Base-by-base conservation (phyloP, 2,329 filamentous ascomycete species). In the Metarhizium guizhouense region DNA sequence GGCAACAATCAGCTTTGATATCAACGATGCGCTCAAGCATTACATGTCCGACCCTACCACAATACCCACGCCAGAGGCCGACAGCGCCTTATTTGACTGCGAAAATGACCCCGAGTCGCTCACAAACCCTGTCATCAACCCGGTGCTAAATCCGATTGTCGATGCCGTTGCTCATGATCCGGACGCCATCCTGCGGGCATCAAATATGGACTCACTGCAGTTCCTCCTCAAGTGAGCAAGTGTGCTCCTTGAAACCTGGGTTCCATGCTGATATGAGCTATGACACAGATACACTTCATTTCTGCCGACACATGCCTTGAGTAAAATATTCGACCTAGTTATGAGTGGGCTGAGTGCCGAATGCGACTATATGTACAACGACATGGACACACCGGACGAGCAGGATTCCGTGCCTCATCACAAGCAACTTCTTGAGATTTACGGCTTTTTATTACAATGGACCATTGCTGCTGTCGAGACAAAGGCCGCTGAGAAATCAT, bases 381-480 rank as follows among this genome's bases (percentile, higher is more conserved):
- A 96, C 66, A 82, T 95, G 68, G 92, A 96, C 66, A 86, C 84
- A 45, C 73, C 76, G 47, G 93, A 97, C 71, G 93, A 97, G 67
- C 91, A 96, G 70, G 91, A 95, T 65, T 80, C 87, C 8, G 77
- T 95, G 50, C 80, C 86, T 43, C 86, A 95, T 64, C 93, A 99
- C 75, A 96, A 96, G 72, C 85, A 88, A 62, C 79, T 96, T 2
- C 81, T 99, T 61, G 94, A 99, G 69, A 88, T 95, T 66, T 97
- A 95, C 68, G 93, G 87, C 38, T 99, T 96, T 67, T 77, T 99
- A 11, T 75, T 99, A 51, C 92, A 96, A 71, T 99, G 94, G 95
- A 89, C 90, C 6, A 87, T 97, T 60, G 87, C 91, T 6, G 90
- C 88, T n/a, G 90, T 96, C 51, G 94, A 99, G 72, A 87, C 88